Percentiles rank a stretch among this genome's conserved stretches.
Evolutionary conservation across 345 rosid species (phyloP).

Genomic region (Sonneratia caseolaris): DNA sequence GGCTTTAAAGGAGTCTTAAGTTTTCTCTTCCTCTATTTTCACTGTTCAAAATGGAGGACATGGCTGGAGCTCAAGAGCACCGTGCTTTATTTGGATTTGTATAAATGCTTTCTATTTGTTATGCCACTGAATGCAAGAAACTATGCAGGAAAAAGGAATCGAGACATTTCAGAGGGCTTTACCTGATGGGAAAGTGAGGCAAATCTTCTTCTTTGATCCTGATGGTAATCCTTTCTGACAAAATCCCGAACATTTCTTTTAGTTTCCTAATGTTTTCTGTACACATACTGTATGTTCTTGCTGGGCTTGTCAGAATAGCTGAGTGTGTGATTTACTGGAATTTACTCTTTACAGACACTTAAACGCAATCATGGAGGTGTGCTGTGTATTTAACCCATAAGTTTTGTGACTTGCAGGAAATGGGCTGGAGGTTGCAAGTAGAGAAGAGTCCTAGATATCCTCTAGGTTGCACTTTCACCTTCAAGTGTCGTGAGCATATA

Average conservation of each 20-base stretch:
- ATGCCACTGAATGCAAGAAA: background rate
- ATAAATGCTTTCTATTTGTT: background rate
- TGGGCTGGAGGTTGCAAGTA: constrained; percentile 81
- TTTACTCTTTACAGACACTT: background rate
- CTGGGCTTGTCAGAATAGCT: no score
- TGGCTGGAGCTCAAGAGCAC: background rate
- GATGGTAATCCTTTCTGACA: constrained; percentile 46
- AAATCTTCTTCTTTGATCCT: constrained; percentile 91
- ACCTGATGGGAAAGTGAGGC: constrained; percentile 63
- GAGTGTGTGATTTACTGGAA: no score
- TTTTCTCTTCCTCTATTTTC: background rate
- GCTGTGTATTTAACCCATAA: background rate
- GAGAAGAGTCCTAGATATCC: constrained; percentile 17
- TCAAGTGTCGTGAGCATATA: background rate
- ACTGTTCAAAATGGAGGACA: background rate
- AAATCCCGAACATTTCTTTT: background rate
- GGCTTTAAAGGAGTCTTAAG: background rate
- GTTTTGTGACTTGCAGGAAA: constrained; percentile 44
- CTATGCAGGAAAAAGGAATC: constrained; percentile 66
- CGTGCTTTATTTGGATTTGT: background rate
- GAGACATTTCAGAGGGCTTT: constrained; percentile 57
- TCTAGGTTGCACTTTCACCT: background rate
- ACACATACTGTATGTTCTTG: no score
- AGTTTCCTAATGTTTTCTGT: no score
- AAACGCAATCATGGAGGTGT: background rate